These are phyloP conservation scores for Podospora pseudopauciseta DNA, from an alignment of 495 filamentous ascomycete species.

Conservation along the genomic window DNA sequence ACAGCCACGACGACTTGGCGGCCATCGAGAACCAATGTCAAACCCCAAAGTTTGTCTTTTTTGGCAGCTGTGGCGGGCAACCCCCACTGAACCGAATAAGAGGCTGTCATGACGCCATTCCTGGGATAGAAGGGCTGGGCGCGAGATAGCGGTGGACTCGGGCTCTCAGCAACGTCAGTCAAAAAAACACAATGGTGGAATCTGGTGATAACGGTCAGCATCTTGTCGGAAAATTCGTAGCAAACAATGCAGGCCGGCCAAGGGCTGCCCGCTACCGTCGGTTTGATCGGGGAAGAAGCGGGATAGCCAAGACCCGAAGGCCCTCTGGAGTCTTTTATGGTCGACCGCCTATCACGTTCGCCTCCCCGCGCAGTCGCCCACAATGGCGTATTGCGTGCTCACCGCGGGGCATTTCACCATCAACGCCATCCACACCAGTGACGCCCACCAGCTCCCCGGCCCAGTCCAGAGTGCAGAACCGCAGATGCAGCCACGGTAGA, in stretches of 20 bases:
- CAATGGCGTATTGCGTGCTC: conserved; percentile 10
- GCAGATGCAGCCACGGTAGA: background rate
- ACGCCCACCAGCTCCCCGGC: background rate
- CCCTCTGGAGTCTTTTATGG: conserved; percentile 3
- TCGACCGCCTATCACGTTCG: background rate
- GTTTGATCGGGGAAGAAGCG: background rate
- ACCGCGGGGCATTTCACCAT: conserved; percentile 8
- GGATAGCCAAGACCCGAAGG: background rate
- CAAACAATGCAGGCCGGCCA: background rate
- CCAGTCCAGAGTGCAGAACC: background rate
- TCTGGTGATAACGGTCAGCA: background rate
- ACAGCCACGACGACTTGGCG: conserved; percentile 4
- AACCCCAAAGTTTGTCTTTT: background rate
- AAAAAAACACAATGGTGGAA: background rate
- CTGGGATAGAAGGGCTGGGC: background rate
- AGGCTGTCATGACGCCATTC: conserved; percentile 9
- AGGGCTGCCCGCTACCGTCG: background rate
- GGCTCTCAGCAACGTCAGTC: background rate
- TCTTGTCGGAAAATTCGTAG: background rate
- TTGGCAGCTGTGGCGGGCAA: background rate
- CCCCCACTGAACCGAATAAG: conserved; percentile 4
- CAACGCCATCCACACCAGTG: conserved; percentile 3
- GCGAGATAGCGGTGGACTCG: background rate
- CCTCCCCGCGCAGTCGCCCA: conserved; percentile 1
- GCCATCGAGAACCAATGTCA: background rate